A percentile compares a stretch with the other conserved stretches of the same genome.
These are phyloP conservation scores for Lecanicillium sp. DNA, from an alignment of 2,329 filamentous ascomycete species.

Conservation along the genomic window DNA sequence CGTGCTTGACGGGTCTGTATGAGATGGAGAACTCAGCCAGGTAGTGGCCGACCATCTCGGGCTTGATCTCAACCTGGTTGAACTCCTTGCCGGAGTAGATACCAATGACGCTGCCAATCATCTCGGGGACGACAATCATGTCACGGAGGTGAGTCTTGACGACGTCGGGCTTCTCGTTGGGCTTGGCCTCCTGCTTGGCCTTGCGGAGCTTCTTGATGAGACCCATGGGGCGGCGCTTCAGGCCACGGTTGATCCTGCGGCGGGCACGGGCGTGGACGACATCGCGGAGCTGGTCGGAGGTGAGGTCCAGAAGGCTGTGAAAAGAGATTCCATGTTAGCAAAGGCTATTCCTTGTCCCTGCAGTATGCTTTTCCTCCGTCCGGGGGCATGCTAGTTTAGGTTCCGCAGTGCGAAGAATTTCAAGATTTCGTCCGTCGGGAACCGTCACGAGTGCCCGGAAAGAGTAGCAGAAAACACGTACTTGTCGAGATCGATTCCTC, in stretches of 20 bases:
- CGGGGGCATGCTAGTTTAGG: too few species aligned
- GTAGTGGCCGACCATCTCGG: conserved; percentile 99
- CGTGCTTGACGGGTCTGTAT: conserved; percentile 99
- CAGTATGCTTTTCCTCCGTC: too few species aligned
- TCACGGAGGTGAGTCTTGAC: conserved; percentile 99
- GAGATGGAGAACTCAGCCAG: conserved; percentile 99
- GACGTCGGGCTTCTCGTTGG: conserved; percentile 99
- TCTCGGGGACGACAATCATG: conserved; percentile 99
- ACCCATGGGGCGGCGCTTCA: conserved; percentile 99
- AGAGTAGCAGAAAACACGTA: conserved; percentile 44
- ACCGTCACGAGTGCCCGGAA: too few species aligned
- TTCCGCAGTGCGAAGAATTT: too few species aligned
- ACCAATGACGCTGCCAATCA: conserved; percentile 97
- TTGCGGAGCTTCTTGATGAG: conserved; percentile 99
- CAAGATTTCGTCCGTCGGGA: too few species aligned
- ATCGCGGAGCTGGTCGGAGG: conserved; percentile 97
- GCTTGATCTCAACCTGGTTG: conserved; percentile 99
- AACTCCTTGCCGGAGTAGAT: conserved; percentile 99
- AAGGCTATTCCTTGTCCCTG: not conserved
- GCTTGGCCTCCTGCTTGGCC: conserved; percentile 96
- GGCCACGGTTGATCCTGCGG: conserved; percentile 97
- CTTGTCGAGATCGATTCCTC: conserved; percentile 99
- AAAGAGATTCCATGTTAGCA: conserved; percentile 12
- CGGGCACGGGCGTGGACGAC: conserved; percentile 98
- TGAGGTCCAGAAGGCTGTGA: conserved; percentile 90